phyloP scores from a whole-genome alignment of 352 stramenopile species.

The Lagenidium giganteum region DNA sequence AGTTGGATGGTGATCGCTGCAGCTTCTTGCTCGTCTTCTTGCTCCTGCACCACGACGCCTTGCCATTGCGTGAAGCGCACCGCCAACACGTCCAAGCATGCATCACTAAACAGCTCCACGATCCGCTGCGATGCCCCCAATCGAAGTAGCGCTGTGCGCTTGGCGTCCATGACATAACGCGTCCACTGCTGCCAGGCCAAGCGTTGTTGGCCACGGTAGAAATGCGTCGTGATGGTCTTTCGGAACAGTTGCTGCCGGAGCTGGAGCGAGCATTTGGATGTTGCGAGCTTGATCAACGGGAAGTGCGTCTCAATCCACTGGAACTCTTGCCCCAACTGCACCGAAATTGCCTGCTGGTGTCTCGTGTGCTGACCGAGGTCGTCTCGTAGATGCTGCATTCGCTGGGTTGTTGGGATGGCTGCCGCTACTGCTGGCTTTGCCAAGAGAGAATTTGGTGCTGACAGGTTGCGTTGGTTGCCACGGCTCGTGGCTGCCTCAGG shows the following conservation, averaged over 20 bases:
- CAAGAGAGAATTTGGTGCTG: too few relatives aligned
- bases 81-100: not conserved
- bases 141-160: slow-evolving; percentile 9
- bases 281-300: slow-evolving; percentile 42
- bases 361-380: not conserved
- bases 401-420: slow-evolving; percentile 4
- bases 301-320: slow-evolving; percentile 63
- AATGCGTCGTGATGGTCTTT: slow-evolving; percentile 23
- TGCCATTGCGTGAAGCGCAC: slow-evolving; percentile 10
- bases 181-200: slow-evolving; percentile 25
- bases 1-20: slow-evolving; percentile 4
- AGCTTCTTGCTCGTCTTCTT: slow-evolving; percentile 5
- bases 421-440: not conserved
- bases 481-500: not conserved
- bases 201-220: slow-evolving; percentile 19
- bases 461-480: too few relatives aligned
- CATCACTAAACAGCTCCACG: slow-evolving; percentile 1
- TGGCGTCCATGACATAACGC: slow-evolving; percentile 16
- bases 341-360: not conserved
- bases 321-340: slow-evolving; percentile 34
- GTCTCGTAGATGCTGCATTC: not conserved
- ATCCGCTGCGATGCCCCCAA: slow-evolving; percentile 6
- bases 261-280: slow-evolving; percentile 32
- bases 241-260: slow-evolving; percentile 36
- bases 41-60: not conserved